Evolutionary conservation across 208 protist species (phyloP), one percentile per base, ranked within the genome.

Genomic region (Phytomonas sp.): DNA sequence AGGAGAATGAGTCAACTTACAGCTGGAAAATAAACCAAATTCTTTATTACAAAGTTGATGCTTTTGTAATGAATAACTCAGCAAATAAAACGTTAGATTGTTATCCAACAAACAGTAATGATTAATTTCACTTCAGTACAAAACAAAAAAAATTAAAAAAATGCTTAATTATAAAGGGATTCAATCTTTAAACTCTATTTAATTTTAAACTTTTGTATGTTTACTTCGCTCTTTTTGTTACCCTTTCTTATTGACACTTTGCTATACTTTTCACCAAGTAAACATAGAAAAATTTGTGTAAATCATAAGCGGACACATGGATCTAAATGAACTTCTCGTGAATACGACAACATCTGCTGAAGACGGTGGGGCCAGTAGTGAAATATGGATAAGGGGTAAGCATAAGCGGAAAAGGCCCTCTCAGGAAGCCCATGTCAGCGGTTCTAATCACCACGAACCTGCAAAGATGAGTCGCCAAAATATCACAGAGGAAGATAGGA

Each of bases 301-400:
- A 11, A 49, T 63, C 14, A 63, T 42, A 29, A 16, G 31, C 65
- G 7, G 2, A 7, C 34, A 63, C 49, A 80, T 81, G 75, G 86
- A 91, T 62, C 61, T 91, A 23, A 91, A 91, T 72, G 65, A 80
- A 29, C 68, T 79, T 63, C 71, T 91, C 19, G 67, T 79, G 16
- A 73, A 75, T 59, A 86, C 76, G 10, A 82, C 69, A 32, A 91
- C 86, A 31, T 83, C 86, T 8, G 79, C 81, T 14, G 71, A 61
- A 23, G 72, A 80, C 10, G 70, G 69, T 40, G 67, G 73, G 6
- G 66, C 33, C 16, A 45, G 33, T 7, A 69, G 65, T 42, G 42
- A 62, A 62, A 63, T 61, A 74, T 71, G 74, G n/a, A 82, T 65
- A 65, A 65, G 26, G 19, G 33, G 61, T 65, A 45, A 26, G 16